Conservation (phyloP, 495 filamentous ascomycete species). For the Melanomma pulvis-pyrius region DNA sequence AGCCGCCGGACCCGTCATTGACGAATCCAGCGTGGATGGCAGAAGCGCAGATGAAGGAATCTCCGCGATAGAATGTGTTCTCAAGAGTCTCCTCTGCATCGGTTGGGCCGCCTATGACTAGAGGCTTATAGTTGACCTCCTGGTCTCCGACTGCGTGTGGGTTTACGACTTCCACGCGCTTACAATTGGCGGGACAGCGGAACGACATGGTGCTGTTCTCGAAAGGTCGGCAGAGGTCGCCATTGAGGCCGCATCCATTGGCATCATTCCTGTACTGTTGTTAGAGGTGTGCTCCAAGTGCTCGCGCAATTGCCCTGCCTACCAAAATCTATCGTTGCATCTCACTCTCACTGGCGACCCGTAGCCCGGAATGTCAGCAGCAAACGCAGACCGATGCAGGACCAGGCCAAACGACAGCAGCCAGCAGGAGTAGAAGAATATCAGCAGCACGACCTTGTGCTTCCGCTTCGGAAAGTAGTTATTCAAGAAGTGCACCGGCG, state of each 20-base stretch:
- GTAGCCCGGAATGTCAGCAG: conserved; percentile 44
- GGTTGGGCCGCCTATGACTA: conserved; percentile 48
- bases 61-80: conserved; percentile 45
- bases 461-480: conserved; percentile 45
- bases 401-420: conserved; percentile 45
- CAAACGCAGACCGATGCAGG: conserved; percentile 46
- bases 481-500: conserved; percentile 45
- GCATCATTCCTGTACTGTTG: conserved; percentile 36
- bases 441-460: conserved; percentile 43
- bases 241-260: conserved; percentile 52
- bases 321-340: conserved; percentile 59
- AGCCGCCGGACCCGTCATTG: conserved; percentile 44
- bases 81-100: conserved; percentile 34
- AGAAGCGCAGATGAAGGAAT: conserved; percentile 50
- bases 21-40: conserved; percentile 51
- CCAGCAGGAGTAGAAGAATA: conserved; percentile 47
- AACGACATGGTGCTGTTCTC: conserved; percentile 45
- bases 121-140: conserved; percentile 45
- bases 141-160: conserved; percentile 49
- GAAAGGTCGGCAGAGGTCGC: conserved; percentile 48
- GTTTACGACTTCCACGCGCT: conserved; percentile 41
- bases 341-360: conserved; percentile 51
- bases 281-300: background rate
- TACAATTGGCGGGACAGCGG: conserved; percentile 50
- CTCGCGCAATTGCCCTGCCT: conserved; percentile 19